Conservation (phyloP, 2,329 filamentous ascomycete species). For the Hawksworthiomyces lignivorus region DNA sequence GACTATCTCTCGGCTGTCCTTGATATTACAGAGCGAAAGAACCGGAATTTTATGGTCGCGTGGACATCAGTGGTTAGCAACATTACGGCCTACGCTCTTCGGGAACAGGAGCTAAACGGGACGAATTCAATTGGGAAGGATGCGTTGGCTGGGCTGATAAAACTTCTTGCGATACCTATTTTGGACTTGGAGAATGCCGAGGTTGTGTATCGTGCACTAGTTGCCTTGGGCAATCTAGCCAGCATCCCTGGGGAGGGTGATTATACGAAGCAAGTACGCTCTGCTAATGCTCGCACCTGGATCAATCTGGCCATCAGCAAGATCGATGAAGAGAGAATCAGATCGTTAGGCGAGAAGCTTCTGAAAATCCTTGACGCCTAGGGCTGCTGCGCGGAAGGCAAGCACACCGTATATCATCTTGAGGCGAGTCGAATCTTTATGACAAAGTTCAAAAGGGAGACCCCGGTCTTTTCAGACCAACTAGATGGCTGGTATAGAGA, state of each 20-base stretch:
- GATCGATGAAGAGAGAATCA: constrained; percentile 39
- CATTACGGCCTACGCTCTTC: constrained; percentile 63
- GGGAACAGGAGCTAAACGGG: constrained; percentile 32
- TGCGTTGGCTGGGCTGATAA: constrained; percentile 35
- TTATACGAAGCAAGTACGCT: constrained; percentile 15
- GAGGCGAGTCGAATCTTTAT: no score
- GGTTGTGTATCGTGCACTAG: constrained; percentile 72
- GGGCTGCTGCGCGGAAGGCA: background rate
- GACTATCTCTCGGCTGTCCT: constrained; percentile 56
- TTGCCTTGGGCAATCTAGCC: constrained; percentile 70
- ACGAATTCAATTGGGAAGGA: constrained; percentile 34
- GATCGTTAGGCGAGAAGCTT: constrained; percentile 16
- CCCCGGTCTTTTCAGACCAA: no score
- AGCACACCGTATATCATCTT: no score
- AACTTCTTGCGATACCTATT: constrained; percentile 55
- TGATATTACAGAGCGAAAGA: constrained; percentile 47
- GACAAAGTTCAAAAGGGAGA: no score
- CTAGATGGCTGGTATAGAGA: no score
- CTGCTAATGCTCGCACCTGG: constrained; percentile 28
- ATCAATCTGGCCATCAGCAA: constrained; percentile 31
- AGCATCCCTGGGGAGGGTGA: constrained; percentile 33
- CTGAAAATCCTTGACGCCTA: constrained; percentile 4
- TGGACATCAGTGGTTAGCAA: constrained; percentile 79
- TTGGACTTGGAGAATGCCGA: constrained; percentile 66
- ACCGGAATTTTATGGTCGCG: constrained; percentile 77